Evolutionary conservation across 768 basidiomycete genomes (phyloP).

Genomic region (Termitomyces sp.): DNA sequence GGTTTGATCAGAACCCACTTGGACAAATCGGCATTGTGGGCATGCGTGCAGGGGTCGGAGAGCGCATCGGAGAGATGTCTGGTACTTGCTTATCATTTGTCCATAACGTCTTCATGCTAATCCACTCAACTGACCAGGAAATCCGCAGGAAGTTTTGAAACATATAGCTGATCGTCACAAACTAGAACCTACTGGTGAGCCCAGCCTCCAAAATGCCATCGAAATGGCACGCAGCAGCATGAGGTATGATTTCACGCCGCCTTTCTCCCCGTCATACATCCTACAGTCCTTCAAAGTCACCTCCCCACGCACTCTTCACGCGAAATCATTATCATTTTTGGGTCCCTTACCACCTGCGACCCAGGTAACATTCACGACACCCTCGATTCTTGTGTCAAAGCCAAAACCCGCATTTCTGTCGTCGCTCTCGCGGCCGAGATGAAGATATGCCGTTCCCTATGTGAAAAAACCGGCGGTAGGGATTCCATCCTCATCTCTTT

Average conservation of each 20-base stretch:
- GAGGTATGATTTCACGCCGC: conserved; percentile 47
- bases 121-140: conserved; percentile 47
- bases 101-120: not conserved
- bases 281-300: conserved; percentile 50
- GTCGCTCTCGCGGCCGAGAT: conserved; percentile 97
- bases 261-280: not conserved
- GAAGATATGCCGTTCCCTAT: conserved; percentile 93
- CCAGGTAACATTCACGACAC: conserved; percentile 96
- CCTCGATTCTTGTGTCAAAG: conserved; percentile 75
- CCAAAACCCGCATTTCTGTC: conserved; percentile 86
- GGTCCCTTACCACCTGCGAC: conserved; percentile 94
- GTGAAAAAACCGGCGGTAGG: conserved; percentile 88
- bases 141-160: conserved; percentile 93
- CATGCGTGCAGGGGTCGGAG: conserved; percentile 87
- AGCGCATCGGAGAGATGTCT: conserved; percentile 88
- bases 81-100: conserved; percentile 41
- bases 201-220: conserved; percentile 95
- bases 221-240: conserved; percentile 94
- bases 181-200: conserved; percentile 87
- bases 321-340: conserved; percentile 91
- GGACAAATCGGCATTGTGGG: conserved; percentile 95
- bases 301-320: conserved; percentile 96
- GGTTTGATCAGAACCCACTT: conserved; percentile 99
- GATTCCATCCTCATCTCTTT: conserved; percentile 1
- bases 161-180: conserved; percentile 81